phyloP scores from a whole-genome alignment of 2,329 filamentous ascomycete genomes.

The Sporothrix humicola region DNA sequence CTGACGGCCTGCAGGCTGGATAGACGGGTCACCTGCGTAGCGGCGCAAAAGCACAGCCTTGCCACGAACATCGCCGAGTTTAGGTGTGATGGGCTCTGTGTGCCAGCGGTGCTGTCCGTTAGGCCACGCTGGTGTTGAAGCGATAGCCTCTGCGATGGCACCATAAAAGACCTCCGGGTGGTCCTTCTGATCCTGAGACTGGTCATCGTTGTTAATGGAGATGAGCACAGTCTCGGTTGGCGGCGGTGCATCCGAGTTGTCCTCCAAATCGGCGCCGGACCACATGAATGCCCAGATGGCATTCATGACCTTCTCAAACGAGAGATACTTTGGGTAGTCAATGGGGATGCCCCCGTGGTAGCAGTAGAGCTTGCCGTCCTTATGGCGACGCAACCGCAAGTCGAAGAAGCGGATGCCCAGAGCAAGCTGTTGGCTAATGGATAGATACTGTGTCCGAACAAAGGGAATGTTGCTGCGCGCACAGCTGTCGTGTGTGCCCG shows the following conservation, averaged over 20 bases:
- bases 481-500: constrained; percentile 74
- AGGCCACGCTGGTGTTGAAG: constrained; percentile 45
- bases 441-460: constrained; percentile 73
- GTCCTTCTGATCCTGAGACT: constrained; percentile 64
- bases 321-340: constrained; percentile 65
- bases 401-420: constrained; percentile 77
- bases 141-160: constrained; percentile 61
- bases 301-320: constrained; percentile 65
- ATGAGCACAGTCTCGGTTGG: constrained; percentile 71
- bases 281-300: constrained; percentile 66
- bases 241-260: constrained; percentile 40
- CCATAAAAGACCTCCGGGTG: constrained; percentile 47
- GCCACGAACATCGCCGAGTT: constrained; percentile 66
- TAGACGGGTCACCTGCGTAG: constrained; percentile 53
- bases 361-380: constrained; percentile 61
- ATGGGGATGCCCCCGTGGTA: constrained; percentile 75
- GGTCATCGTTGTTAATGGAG: constrained; percentile 70
- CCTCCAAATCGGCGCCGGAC: constrained; percentile 44
- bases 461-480: constrained; percentile 56
- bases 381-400: constrained; percentile 52
- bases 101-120: constrained; percentile 60
- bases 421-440: constrained; percentile 66
- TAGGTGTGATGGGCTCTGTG: constrained; percentile 63
- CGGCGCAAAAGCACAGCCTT: constrained; percentile 72
- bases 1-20: constrained; percentile 43